Conservation (phyloP, 2,329 filamentous ascomycete genomes). For the Calonectria pseudoreteaudii region DNA sequence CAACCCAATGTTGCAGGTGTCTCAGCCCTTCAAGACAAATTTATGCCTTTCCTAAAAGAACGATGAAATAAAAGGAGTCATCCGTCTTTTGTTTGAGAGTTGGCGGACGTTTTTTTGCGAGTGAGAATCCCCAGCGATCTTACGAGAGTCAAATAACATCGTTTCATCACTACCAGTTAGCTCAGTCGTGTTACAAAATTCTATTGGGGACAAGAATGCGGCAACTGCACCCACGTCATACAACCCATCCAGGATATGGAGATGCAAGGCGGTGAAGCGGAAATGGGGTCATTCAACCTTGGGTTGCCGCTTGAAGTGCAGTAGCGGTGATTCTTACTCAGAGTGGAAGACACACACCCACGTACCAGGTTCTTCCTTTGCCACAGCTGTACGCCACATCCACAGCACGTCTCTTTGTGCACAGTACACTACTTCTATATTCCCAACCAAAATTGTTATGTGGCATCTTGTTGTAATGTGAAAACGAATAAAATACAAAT, state of each 20-base stretch:
- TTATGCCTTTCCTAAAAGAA: neutral
- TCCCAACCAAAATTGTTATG: no score
- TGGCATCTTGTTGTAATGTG: no score
- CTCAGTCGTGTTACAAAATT: no score
- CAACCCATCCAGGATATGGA: neutral
- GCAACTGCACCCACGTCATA: no score
- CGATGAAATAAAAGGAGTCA: neutral
- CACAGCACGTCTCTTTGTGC: no score
- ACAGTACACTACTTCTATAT: no score
- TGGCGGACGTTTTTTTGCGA: neutral
- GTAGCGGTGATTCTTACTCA: neutral
- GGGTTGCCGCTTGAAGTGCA: neutral
- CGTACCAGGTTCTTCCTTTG: neutral
- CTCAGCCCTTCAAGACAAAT: neutral
- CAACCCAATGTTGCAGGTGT: neutral
- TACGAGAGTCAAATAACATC: neutral
- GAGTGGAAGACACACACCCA: neutral
- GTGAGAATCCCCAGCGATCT: neutral
- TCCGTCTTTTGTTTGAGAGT: neutral
- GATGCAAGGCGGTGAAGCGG: neutral
- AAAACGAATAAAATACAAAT: no score
- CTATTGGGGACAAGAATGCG: neutral
- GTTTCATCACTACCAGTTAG: neutral
- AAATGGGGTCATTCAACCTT: neutral
- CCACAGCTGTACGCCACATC: neutral